Percentiles rank a stretch among this genome's conserved stretches.
phyloP scores from a whole-genome alignment of 2,329 filamentous ascomycete species.

The Verticillium alfalfae region DNA sequence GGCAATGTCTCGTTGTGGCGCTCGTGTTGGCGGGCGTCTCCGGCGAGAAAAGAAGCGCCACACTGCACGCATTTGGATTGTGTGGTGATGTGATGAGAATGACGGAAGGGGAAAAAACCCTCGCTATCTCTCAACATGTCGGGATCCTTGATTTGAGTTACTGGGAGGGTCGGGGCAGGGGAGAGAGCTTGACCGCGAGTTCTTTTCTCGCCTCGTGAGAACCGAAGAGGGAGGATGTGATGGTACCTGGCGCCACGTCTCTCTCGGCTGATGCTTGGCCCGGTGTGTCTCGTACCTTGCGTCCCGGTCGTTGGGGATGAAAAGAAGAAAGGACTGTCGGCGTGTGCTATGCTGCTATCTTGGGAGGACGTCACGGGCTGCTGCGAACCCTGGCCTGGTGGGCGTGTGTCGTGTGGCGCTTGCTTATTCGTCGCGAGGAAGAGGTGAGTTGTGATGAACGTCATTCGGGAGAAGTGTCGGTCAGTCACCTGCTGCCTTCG shows the following conservation, averaged over 20 bases:
- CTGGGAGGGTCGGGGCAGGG: background rate
- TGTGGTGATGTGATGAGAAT: too few species aligned
- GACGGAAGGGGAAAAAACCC: background rate
- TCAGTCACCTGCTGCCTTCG: background rate
- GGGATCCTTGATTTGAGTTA: background rate
- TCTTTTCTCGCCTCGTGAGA: background rate
- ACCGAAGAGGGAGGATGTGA: background rate
- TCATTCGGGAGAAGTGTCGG: background rate
- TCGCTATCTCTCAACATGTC: background rate
- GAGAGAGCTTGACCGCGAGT: background rate
- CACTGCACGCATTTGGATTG: too few species aligned
- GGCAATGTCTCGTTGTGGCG: too few species aligned
- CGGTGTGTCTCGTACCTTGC: background rate
- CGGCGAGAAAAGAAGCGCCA: too few species aligned
- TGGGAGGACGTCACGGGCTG: background rate
- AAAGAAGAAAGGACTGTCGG: background rate
- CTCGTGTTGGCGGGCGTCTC: too few species aligned
- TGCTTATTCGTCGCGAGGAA: background rate
- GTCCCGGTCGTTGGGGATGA: background rate
- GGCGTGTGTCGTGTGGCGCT: background rate
- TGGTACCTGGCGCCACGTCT: background rate
- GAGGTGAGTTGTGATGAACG: background rate
- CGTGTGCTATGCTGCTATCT: background rate
- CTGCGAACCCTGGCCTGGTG: background rate
- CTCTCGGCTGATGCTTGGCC: background rate